These are phyloP conservation scores for Venturia asperata DNA, from an alignment of 2,329 filamentous ascomycete genomes.

Conservation along the genomic window DNA sequence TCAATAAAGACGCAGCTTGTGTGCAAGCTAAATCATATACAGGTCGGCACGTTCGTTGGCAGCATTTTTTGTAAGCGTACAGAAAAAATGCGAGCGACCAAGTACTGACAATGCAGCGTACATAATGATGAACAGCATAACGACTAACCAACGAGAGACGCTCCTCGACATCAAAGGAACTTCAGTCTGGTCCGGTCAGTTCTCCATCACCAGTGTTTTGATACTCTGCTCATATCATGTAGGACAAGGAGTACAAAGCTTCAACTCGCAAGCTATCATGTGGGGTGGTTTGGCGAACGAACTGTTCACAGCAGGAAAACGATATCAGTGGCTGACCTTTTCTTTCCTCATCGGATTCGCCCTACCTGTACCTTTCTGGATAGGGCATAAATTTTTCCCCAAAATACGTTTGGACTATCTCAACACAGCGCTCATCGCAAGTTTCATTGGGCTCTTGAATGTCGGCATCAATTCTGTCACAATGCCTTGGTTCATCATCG, in stretches of 20 bases:
- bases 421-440: constrained; percentile 39
- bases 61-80: neutral
- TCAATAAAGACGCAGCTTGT: constrained; percentile 41
- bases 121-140: constrained; percentile 40
- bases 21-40: constrained; percentile 22
- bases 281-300: constrained; percentile 21
- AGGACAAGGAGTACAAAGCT: constrained; percentile 39
- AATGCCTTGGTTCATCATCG: constrained; percentile 29
- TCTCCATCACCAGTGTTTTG: neutral
- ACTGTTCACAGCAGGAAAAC: constrained; percentile 34
- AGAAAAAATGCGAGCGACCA: neutral
- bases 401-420: constrained; percentile 29
- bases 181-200: too few species aligned
- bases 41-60: constrained; percentile 31
- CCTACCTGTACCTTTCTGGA: constrained; percentile 31
- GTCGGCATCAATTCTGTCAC: constrained; percentile 38
- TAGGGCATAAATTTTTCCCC: constrained; percentile 25
- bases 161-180: constrained; percentile 33
- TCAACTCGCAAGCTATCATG: constrained; percentile 30
- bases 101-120: constrained; percentile 23
- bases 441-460: constrained; percentile 37
- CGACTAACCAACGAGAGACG: constrained; percentile 35
- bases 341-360: constrained; percentile 36
- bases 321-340: constrained; percentile 34
- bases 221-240: constrained; percentile 15